Percentiles rank a stretch among this genome's conserved stretches.
Conservation (phyloP, 2,329 filamentous ascomycete species). For the Kalaharituber pfeilii region DNA sequence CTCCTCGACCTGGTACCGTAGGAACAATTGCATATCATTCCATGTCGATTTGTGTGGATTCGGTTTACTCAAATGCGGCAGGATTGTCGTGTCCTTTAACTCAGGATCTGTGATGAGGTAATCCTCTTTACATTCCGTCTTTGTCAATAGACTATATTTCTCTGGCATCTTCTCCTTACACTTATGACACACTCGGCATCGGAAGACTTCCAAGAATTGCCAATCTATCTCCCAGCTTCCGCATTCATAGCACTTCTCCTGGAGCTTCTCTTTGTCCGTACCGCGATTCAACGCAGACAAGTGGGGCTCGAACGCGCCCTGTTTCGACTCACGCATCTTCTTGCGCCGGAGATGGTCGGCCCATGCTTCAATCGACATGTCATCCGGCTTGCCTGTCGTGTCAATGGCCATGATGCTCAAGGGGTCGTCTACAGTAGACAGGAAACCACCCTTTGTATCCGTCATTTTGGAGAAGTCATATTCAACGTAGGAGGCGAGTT, state of each 20-base stretch:
- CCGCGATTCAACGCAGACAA: conserved; percentile 47
- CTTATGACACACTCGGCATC: conserved; percentile 52
- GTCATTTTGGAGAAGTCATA: conserved; percentile 98
- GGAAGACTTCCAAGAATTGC: conserved; percentile 79
- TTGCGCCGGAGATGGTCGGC: background rate
- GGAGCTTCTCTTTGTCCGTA: conserved; percentile 38
- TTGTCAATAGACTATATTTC: conserved; percentile 87
- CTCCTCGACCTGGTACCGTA: conserved; percentile 84
- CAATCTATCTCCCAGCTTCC: conserved; percentile 74
- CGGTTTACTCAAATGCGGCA: conserved; percentile 73
- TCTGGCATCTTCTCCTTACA: conserved; percentile 87
- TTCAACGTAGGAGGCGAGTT: conserved; percentile 88
- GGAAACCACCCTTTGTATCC: conserved; percentile 89
- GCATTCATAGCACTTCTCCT: conserved; percentile 72
- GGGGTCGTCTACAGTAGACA: conserved; percentile 81
- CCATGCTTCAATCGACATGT: conserved; percentile 50
- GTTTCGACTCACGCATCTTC: background rate
- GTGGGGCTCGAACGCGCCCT: conserved; percentile 72
- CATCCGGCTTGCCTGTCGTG: conserved; percentile 53
- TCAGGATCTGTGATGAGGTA: conserved; percentile 92
- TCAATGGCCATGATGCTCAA: conserved; percentile 38
- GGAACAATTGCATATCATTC: conserved; percentile 97
- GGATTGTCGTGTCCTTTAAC: conserved; percentile 67
- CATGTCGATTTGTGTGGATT: conserved; percentile 93
- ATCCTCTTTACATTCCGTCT: conserved; percentile 89